Evolutionary conservation across 2,329 filamentous ascomycete genomes (phyloP), one percentile per base, ranked within the genome.

Genomic region (Verticillium dahliae): DNA sequence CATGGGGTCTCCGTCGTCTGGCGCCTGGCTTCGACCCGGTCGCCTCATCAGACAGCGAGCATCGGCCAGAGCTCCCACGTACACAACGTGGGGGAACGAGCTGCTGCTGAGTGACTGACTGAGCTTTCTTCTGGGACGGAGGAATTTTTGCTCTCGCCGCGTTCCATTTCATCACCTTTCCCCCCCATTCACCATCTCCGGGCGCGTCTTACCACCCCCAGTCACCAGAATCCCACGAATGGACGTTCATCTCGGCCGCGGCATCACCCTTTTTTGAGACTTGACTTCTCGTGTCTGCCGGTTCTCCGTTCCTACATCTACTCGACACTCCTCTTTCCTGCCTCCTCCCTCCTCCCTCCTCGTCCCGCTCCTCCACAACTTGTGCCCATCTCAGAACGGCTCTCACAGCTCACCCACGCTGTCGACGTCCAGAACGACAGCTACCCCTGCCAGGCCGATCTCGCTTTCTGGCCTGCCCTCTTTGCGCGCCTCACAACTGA

Each of bases 241-340:
- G 45, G 45, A 52, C 45, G 45, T 22, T 52, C 45, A 52, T 52
- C 45, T 52, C 45, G 45, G 45, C 45, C 45, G 18, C 45, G 18
- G 45, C 45, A 13, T 52, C 45, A 52, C 18, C 45, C 45, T n/a
- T 52, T 31, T 52, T 18, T 52, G 45, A 52, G 18, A 52, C 22
- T 18, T 52, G 45, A 52, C 45, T 34, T 31, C 31, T 62, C n/a
- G 45, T 37, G 55, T 56, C 57, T 60, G 22, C 61, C 50, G 58
- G 61, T 57, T 56, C 41, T 45, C 52, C 62, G 59, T 62, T 64
- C 41, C 57, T 61, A 63, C 62, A 34, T 52, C 59, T 55, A 18
- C 31, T 58, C 56, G 35, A 58, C 59, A 59, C 57, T 60, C 38
- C 58, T 62, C 54, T 57, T 54, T 33, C 10, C 56, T 18, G 54